Conservation (phyloP, 2,329 filamentous ascomycete species). For the Chrysoporthe cubensis region DNA sequence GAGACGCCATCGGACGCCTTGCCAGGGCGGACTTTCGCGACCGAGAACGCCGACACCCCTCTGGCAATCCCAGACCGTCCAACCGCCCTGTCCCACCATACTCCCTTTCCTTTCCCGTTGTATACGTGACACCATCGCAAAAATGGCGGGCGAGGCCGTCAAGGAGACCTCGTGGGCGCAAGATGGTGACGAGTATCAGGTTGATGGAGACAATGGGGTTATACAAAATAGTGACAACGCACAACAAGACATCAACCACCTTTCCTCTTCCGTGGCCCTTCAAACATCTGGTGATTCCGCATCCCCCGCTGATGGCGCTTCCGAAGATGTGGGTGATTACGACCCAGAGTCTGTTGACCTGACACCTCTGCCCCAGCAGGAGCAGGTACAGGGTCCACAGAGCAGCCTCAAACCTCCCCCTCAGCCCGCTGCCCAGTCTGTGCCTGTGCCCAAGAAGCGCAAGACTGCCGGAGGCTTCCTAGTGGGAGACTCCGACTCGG, state of each 20-base stretch:
- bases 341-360: conserved; percentile 60
- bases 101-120: neutral
- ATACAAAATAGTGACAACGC: conserved; percentile 52
- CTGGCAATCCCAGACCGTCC: neutral
- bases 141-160: conserved; percentile 26
- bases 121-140: conserved; percentile 16
- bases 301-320: conserved; percentile 46
- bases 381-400: conserved; percentile 21
- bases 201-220: conserved; percentile 44
- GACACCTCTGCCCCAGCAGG: conserved; percentile 27
- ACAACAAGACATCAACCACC: conserved; percentile 47
- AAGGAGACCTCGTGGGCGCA: conserved; percentile 53
- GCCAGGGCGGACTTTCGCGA: conserved; percentile 9
- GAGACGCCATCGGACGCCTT: neutral
- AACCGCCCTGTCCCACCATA: neutral
- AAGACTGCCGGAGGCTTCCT: conserved; percentile 64
- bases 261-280: conserved; percentile 48
- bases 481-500: conserved; percentile 63
- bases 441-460: conserved; percentile 54
- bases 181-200: conserved; percentile 58
- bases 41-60: neutral
- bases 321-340: conserved; percentile 60
- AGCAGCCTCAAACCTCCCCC: conserved; percentile 34
- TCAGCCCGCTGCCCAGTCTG: conserved; percentile 36
- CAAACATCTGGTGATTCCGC: conserved; percentile 54